A percentile compares a stretch with the other conserved stretches of the same genome.
Conservation (phyloP, 2,329 filamentous ascomycete species). For the Colletotrichum sp. region DNA sequence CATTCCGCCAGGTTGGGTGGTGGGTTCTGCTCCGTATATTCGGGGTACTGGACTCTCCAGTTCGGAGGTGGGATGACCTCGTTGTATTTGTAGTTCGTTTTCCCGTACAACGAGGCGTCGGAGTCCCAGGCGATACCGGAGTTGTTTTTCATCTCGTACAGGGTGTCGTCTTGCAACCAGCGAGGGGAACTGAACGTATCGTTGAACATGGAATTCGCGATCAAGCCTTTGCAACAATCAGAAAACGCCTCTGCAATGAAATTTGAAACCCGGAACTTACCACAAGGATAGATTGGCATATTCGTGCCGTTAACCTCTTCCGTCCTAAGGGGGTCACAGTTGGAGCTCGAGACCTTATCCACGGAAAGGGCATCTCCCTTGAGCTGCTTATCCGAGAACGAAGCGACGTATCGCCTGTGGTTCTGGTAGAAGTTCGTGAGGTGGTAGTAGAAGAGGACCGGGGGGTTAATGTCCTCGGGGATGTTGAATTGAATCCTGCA, state of each 20-base stretch:
- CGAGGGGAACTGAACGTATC: conserved; percentile 79
- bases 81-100: conserved; percentile 66
- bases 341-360: conserved; percentile 66
- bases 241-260: background rate
- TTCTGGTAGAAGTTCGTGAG: conserved; percentile 99
- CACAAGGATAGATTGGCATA: conserved; percentile 90
- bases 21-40: conserved; percentile 62
- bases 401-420: conserved; percentile 93
- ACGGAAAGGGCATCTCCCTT: conserved; percentile 69
- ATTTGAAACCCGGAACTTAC: background rate
- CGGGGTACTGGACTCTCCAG: conserved; percentile 75
- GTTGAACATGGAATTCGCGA: conserved; percentile 97
- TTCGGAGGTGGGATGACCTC: conserved; percentile 85
- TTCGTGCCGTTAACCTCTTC: conserved; percentile 53
- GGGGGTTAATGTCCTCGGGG: conserved; percentile 78
- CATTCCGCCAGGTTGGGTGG: conserved; percentile 77
- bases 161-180: conserved; percentile 49
- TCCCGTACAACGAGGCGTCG: conserved; percentile 80
- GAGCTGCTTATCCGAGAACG: conserved; percentile 83
- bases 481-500: conserved; percentile 83
- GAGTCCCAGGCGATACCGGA: conserved; percentile 84
- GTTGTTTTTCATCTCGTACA: conserved; percentile 79
- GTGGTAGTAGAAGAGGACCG: conserved; percentile 92
- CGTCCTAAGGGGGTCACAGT: conserved; percentile 76
- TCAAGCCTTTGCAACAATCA: conserved; percentile 59